These are phyloP conservation scores for Balansia obtecta DNA, from an alignment of 2,329 filamentous ascomycete genomes.

Conservation along the genomic window DNA sequence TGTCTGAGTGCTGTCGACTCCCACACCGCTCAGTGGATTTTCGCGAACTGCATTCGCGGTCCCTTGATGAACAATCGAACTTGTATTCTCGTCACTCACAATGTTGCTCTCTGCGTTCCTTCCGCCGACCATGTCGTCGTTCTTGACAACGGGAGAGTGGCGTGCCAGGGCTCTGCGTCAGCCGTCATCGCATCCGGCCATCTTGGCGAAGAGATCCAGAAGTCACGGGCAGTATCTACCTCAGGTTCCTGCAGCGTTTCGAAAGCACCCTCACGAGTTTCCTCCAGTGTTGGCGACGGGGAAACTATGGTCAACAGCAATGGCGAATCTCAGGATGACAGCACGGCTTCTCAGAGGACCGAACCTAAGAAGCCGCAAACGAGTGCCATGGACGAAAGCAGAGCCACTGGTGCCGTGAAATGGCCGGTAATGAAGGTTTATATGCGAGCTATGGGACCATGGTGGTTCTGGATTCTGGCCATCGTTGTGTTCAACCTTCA, in stretches of 20 bases:
- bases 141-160: conserved; percentile 75
- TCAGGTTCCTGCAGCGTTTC: conserved; percentile 64
- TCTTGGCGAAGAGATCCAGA: conserved; percentile 74
- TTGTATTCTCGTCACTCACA: conserved; percentile 93
- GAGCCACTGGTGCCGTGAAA: conserved; percentile 78
- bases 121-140: conserved; percentile 69
- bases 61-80: conserved; percentile 81
- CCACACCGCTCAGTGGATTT: conserved; percentile 96
- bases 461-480: conserved; percentile 86
- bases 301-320: conserved; percentile 40
- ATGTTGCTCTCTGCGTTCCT: conserved; percentile 76
- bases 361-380: conserved; percentile 34
- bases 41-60: conserved; percentile 81
- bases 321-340: conserved; percentile 33
- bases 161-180: conserved; percentile 61
- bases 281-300: conserved; percentile 61
- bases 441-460: conserved; percentile 80
- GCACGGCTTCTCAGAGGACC: conserved; percentile 34
- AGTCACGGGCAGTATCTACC: conserved; percentile 56
- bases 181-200: conserved; percentile 79
- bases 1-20: conserved; percentile 95
- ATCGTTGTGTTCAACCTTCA: conserved; percentile 65
- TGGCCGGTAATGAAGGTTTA: conserved; percentile 79
- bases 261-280: conserved; percentile 61
- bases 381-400: conserved; percentile 57